Conservation (phyloP, 768 basidiomycete species). For the Gautieria morchelliformis region DNA sequence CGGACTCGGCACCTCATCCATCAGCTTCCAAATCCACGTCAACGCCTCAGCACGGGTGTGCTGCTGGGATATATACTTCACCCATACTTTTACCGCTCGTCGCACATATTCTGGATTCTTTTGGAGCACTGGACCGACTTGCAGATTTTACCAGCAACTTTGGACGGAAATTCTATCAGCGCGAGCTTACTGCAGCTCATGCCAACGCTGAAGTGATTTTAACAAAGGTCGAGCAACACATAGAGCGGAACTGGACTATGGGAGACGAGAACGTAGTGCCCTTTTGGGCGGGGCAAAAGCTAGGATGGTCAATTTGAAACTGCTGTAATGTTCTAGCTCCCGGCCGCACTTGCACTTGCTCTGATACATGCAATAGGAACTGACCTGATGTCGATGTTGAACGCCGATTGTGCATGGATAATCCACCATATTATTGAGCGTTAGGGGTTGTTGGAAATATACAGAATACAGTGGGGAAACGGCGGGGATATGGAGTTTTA, state of each 20-base stretch:
- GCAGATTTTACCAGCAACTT: slow-evolving; percentile 69
- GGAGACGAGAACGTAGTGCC: slow-evolving; percentile 25
- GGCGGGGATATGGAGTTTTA: too few relatives aligned
- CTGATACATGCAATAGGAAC: too few relatives aligned
- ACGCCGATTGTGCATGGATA: too few relatives aligned
- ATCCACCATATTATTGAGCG: too few relatives aligned
- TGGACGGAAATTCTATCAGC: slow-evolving; percentile 71
- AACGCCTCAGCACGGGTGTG: slow-evolving; percentile 65
- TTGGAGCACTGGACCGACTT: slow-evolving; percentile 75
- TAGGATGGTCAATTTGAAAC: slow-evolving; percentile 24
- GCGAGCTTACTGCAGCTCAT: slow-evolving; percentile 17
- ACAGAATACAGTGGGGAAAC: too few relatives aligned
- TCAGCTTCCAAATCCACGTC: slow-evolving; percentile 57
- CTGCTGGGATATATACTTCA: slow-evolving; percentile 94
- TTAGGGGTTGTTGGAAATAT: too few relatives aligned
- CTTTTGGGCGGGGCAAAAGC: slow-evolving; percentile 32
- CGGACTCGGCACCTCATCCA: slow-evolving; percentile 93
- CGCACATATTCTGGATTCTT: slow-evolving; percentile 80
- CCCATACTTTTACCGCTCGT: slow-evolving; percentile 85
- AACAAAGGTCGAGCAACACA: slow-evolving; percentile 17
- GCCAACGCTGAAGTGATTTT: slow-evolving; percentile 18
- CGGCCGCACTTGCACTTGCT: background rate
- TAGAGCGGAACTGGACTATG: slow-evolving; percentile 11
- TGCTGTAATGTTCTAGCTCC: background rate
- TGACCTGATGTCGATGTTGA: too few relatives aligned